Percentiles rank a stretch among this genome's conserved stretches.
phyloP scores from a whole-genome alignment of 352 stramenopile genomes.

The Phytophthora tubulina region DNA sequence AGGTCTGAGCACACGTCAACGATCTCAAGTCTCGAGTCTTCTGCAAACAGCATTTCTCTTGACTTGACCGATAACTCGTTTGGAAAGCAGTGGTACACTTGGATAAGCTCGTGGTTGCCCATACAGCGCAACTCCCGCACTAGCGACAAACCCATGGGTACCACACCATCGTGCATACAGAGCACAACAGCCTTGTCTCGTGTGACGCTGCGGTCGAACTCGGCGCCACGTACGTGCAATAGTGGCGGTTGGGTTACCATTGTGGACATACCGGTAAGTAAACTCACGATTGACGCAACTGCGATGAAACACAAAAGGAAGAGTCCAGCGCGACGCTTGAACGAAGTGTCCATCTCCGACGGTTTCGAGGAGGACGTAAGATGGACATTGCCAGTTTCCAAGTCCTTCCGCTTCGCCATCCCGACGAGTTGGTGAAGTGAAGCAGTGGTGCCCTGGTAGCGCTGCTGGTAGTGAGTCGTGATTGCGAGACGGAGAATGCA shows the following conservation, averaged over 20 bases:
- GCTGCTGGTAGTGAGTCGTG: background rate
- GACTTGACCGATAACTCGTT: constrained; percentile 50
- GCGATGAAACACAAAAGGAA: background rate
- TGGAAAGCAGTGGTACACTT: constrained; percentile 61
- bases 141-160: constrained; percentile 55
- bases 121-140: constrained; percentile 57
- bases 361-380: constrained; percentile 21
- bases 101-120: constrained; percentile 55
- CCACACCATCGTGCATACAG: constrained; percentile 50
- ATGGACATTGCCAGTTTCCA: constrained; percentile 20
- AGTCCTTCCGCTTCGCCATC: constrained; percentile 18
- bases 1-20: constrained; percentile 55
- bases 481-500: constrained; percentile 13
- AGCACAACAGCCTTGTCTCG: constrained; percentile 51
- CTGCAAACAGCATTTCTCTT: constrained; percentile 34
- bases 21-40: constrained; percentile 49
- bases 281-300: constrained; percentile 1
- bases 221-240: constrained; percentile 13
- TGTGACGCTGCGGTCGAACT: constrained; percentile 30
- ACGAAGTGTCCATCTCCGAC: constrained; percentile 14
- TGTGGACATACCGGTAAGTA: constrained; percentile 7
- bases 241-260: constrained; percentile 14
- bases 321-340: constrained; percentile 19
- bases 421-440: no score
- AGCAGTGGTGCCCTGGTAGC: no score